Conservation (phyloP, 306 rosid genomes). For the Aeschynomene evenia region DNA sequence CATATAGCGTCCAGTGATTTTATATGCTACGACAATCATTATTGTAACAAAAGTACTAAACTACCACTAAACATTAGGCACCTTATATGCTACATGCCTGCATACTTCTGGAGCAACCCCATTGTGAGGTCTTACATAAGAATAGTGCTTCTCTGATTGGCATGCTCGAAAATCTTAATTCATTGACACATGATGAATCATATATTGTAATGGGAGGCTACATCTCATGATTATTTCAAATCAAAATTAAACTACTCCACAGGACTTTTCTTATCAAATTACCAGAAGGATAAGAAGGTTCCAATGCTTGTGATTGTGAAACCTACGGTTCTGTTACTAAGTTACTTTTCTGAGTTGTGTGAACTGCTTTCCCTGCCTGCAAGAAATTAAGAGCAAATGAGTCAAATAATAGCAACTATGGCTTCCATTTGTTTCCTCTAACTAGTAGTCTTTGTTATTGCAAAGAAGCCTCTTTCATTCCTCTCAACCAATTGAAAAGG, state of each 20-base stretch:
- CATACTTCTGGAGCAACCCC: no score
- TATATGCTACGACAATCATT: no score
- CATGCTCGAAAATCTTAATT: background rate
- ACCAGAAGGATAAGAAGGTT: background rate
- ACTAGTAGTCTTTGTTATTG: background rate
- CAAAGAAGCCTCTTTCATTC: background rate
- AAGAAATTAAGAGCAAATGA: constrained; percentile 14
- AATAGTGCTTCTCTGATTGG: background rate
- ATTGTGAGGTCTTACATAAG: no score
- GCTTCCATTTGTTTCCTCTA: background rate
- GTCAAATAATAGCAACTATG: background rate
- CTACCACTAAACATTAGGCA: no score
- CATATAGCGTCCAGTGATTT: no score
- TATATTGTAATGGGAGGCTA: background rate
- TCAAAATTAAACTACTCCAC: background rate
- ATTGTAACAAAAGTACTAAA: no score
- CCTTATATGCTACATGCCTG: no score
- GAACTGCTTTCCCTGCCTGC: constrained; percentile 49
- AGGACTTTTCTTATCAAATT: background rate
- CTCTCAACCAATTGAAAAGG: background rate
- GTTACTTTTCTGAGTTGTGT: constrained; percentile 27
- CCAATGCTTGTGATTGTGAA: background rate
- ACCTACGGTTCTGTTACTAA: constrained; percentile 17
- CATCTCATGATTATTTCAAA: no score
- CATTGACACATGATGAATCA: background rate